These are phyloP conservation scores for Quercus rubra DNA, from an alignment of 306 rosid species.

Conservation along the genomic window DNA sequence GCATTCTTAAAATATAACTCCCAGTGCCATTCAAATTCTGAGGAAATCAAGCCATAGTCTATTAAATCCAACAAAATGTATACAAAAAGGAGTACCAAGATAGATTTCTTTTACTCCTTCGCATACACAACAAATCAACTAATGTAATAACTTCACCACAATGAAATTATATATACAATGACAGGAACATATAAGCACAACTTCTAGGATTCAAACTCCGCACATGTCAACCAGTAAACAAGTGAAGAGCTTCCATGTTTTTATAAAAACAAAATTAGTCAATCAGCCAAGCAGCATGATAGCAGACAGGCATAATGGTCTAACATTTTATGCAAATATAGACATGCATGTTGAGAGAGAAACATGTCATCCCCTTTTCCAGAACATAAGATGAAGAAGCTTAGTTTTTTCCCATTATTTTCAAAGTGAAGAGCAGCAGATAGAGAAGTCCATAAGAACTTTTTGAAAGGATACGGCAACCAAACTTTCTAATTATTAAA, in stretches of 20 bases:
- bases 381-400: not conserved
- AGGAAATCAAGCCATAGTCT: not conserved
- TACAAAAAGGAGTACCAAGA: not conserved
- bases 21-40: conserved; percentile 9
- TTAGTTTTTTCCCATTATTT: not conserved
- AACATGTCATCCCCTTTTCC: not conserved
- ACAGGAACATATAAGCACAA: not conserved
- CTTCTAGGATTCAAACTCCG: not conserved
- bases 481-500: not conserved
- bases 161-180: not conserved
- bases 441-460: not conserved
- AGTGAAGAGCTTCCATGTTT: not conserved
- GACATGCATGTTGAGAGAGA: not conserved
- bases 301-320: not conserved
- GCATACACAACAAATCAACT: not conserved
- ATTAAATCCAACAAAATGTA: not conserved
- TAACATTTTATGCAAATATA: not conserved
- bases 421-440: not conserved
- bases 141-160: not conserved
- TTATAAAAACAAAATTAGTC: not conserved
- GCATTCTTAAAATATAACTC: conserved; percentile 7
- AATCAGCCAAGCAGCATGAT: not conserved
- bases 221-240: not conserved
- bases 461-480: not conserved
- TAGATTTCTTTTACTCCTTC: not conserved